Evolutionary conservation across 495 filamentous ascomycete genomes (phyloP).

Genomic region (Talaromyces nanjingensis): DNA sequence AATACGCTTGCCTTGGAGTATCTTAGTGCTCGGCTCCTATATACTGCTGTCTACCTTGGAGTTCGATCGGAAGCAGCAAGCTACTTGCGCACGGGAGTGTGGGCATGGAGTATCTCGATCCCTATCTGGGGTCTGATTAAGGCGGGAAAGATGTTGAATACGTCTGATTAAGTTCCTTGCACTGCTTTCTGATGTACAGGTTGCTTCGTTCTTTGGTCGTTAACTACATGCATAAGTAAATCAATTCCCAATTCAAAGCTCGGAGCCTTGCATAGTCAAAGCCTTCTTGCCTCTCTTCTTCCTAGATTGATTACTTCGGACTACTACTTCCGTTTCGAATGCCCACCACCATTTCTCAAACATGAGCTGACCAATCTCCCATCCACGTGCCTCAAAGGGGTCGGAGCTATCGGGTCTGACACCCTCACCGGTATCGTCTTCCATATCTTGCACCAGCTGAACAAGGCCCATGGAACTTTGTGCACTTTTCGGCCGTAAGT

Average conservation of each 20-base stretch:
- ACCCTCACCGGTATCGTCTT: constrained; percentile 37
- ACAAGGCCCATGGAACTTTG: constrained; percentile 29
- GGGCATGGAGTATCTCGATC: constrained; percentile 23
- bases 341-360: constrained; percentile 48
- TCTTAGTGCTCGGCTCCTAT: constrained; percentile 16
- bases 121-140: constrained; percentile 18
- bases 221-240: not conserved
- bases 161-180: not conserved
- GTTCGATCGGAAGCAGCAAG: constrained; percentile 17
- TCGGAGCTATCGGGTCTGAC: constrained; percentile 27
- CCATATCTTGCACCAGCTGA: constrained; percentile 38
- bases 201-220: not conserved
- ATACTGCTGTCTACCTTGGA: constrained; percentile 22
- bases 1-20: constrained; percentile 20
- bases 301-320: constrained; percentile 33
- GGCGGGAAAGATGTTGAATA: constrained; percentile 15
- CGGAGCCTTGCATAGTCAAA: not conserved
- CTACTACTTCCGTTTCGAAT: constrained; percentile 34
- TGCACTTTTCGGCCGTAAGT: constrained; percentile 28
- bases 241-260: not conserved
- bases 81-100: constrained; percentile 21
- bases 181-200: too few relatives aligned
- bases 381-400: constrained; percentile 28
- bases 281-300: constrained; percentile 16
- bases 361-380: constrained; percentile 42